phyloP scores from a whole-genome alignment of 805 yeast genomes.

The Metschnikowia bowlesiae region DNA sequence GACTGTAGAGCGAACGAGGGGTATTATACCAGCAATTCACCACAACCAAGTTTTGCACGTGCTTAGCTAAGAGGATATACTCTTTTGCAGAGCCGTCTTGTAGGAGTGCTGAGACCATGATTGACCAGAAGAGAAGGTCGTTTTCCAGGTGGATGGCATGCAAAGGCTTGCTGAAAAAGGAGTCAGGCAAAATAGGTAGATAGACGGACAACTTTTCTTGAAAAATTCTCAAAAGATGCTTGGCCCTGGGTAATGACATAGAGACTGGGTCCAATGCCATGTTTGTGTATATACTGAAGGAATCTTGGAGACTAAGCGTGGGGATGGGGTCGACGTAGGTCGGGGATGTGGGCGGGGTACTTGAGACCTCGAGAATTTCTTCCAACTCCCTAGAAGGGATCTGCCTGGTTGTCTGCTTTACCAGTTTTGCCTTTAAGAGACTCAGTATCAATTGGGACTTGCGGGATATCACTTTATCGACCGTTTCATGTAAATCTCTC shows the following conservation, averaged over 20 bases:
- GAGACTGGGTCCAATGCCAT: constrained; percentile 10
- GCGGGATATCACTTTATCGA: constrained; percentile 10
- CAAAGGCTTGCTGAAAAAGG: constrained; percentile 11
- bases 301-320: constrained; percentile 11
- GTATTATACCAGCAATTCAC: constrained; percentile 41
- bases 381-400: not conserved
- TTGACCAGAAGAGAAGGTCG: constrained; percentile 39
- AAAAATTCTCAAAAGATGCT: constrained; percentile 8
- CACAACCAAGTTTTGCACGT: constrained; percentile 36
- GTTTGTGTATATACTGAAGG: constrained; percentile 15
- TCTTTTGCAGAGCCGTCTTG: constrained; percentile 17
- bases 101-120: constrained; percentile 32
- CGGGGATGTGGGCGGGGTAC: constrained; percentile 1
- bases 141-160: constrained; percentile 23
- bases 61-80: constrained; percentile 26
- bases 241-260: constrained; percentile 10
- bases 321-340: constrained; percentile 17
- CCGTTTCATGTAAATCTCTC: constrained; percentile 11
- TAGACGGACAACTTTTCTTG: constrained; percentile 7
- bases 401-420: not conserved
- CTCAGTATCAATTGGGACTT: constrained; percentile 11
- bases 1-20: constrained; percentile 40
- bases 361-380: constrained; percentile 2
- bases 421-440: not conserved
- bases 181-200: constrained; percentile 15